Conservation (phyloP, 2,329 filamentous ascomycete genomes). For the Fragosphaeria purpurea region DNA sequence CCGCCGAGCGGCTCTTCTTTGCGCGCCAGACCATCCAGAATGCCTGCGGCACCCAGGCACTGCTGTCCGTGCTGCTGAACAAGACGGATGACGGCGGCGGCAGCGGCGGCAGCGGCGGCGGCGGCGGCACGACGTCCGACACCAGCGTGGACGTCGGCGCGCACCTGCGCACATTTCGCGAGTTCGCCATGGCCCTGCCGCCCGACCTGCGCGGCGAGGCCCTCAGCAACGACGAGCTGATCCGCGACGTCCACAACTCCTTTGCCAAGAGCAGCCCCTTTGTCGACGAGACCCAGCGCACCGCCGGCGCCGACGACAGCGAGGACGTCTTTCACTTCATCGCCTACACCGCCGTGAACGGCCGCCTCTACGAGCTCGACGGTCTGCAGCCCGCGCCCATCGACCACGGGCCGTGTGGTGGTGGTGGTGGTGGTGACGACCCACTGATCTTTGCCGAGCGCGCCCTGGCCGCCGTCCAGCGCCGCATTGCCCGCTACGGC, state of each 20-base stretch:
- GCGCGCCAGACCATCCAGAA: conserved; percentile 97
- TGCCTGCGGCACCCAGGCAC: conserved; percentile 91
- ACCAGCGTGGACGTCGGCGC: conserved; percentile 58
- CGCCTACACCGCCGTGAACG: conserved; percentile 76
- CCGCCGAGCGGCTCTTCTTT: conserved; percentile 77
- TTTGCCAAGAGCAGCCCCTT: conserved; percentile 87
- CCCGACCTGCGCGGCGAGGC: conserved; percentile 57
- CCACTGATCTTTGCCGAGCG: conserved; percentile 53
- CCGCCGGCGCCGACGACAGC: conserved; percentile 52
- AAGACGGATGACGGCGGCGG: conserved; percentile 42
- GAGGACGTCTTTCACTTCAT: conserved; percentile 98
- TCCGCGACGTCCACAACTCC: conserved; percentile 76
- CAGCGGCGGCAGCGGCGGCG: not conserved
- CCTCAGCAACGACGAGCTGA: conserved; percentile 53
- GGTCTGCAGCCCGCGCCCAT: conserved; percentile 90
- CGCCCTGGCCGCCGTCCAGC: conserved; percentile 78
- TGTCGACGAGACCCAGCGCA: conserved; percentile 74
- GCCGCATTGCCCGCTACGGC: conserved; percentile 76
- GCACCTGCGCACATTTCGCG: conserved; percentile 67
- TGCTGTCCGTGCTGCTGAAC: conserved; percentile 86
- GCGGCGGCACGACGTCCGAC: conserved; percentile 13
- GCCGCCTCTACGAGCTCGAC: conserved; percentile 84
- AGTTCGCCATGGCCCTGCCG: conserved; percentile 78
- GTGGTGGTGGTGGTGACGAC: conserved; percentile 31
- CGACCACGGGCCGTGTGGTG: conserved; percentile 64